These are phyloP conservation scores for Stygiomarasmius scandens DNA, from an alignment of 1,284 basidiomycete species.

Conservation along the genomic window DNA sequence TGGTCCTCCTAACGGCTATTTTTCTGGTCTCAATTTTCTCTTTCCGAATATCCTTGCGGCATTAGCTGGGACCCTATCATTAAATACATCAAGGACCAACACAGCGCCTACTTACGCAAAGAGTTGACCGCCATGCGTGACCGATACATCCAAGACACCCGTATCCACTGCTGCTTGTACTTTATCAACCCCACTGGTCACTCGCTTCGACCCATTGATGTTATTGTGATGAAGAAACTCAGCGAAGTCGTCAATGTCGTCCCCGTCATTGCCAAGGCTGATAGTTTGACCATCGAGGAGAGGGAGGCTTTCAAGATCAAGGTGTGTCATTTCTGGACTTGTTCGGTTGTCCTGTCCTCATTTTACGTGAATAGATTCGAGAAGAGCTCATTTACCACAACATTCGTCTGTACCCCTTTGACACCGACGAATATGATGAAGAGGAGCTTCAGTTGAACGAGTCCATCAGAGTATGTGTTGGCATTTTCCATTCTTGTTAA, in stretches of 20 bases:
- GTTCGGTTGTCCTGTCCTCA: not conserved
- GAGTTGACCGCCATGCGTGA: conserved; percentile 99
- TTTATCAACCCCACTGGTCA: conserved; percentile 98
- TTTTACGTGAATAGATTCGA: conserved; percentile 66
- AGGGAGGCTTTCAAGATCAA: conserved; percentile 91
- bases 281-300: conserved; percentile 93
- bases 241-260: conserved; percentile 99
- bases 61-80: conserved; percentile 96
- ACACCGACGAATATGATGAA: conserved; percentile 93
- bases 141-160: conserved; percentile 96
- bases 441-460: conserved; percentile 93
- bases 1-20: conserved; percentile 7
- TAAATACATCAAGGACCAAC: conserved; percentile 99
- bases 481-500: conserved; percentile 1
- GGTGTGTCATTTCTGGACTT: conserved; percentile 39
- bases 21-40: not conserved
- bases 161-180: conserved; percentile 98
- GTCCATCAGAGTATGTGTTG: conserved; percentile 74
- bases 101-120: conserved; percentile 97
- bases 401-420: conserved; percentile 96
- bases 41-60: not conserved
- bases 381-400: conserved; percentile 92
- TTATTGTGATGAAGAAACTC: conserved; percentile 98
- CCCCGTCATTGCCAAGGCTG: conserved; percentile 98
- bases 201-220: conserved; percentile 90